Percentiles rank a stretch among this genome's conserved stretches.
Evolutionary conservation across 768 basidiomycete species (phyloP).

Genomic region (Leccinellum rugosiceps): DNA sequence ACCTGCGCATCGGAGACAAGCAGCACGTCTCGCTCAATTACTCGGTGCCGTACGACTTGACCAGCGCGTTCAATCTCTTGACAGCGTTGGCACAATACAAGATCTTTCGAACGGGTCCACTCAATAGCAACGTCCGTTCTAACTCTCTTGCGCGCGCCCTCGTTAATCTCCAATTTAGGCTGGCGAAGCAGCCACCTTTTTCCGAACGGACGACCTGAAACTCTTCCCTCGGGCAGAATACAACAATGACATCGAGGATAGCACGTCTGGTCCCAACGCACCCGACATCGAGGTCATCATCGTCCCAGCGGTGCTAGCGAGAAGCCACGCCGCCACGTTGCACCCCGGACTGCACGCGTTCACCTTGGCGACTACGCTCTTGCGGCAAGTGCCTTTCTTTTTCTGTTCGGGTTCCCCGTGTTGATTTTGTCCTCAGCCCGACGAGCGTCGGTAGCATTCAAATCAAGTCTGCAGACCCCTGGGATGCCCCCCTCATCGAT

Average conservation of each 20-base stretch:
- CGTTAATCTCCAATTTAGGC: constrained; percentile 10
- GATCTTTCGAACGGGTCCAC: constrained; percentile 44
- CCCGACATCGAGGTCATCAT: constrained; percentile 31
- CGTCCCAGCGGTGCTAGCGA: neutral
- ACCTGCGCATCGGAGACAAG: constrained; percentile 52
- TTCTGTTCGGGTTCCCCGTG: neutral
- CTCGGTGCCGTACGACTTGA: constrained; percentile 27
- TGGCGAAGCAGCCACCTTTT: constrained; percentile 31
- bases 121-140: constrained; percentile 50
- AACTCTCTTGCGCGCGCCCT: neutral
- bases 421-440: constrained; percentile 31
- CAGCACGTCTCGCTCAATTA: constrained; percentile 41
- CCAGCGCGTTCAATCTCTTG: constrained; percentile 25
- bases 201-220: constrained; percentile 30
- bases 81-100: constrained; percentile 40
- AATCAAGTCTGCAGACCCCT: constrained; percentile 40
- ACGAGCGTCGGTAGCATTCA: constrained; percentile 40
- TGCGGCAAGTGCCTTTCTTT: constrained; percentile 22
- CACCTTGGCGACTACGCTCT: constrained; percentile 14
- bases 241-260: constrained; percentile 24
- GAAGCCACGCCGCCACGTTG: neutral
- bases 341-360: constrained; percentile 15
- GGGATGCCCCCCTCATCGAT: constrained; percentile 42
- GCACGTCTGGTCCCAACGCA: constrained; percentile 28
- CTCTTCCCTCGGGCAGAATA: constrained; percentile 33